Conservation (phyloP, 129 eudicot genomes). For the Artemisia argyi region DNA sequence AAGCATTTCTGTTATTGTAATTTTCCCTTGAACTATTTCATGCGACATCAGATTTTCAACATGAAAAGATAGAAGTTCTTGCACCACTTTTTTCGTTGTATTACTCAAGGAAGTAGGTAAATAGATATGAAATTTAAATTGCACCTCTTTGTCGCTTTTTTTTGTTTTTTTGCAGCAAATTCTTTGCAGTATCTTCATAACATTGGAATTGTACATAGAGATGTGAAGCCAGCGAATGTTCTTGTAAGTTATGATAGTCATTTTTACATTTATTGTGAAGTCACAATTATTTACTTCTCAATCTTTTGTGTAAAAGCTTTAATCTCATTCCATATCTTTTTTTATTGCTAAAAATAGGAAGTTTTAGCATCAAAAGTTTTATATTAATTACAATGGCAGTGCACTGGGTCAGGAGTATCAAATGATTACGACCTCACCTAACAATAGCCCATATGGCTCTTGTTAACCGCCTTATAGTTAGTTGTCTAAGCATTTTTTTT, state of each 20-base stretch:
- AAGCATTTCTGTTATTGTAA: no score
- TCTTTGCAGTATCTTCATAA: slow-evolving; percentile 87
- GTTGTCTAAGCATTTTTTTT: background rate
- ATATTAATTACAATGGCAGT: no score
- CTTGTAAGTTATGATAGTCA: slow-evolving; percentile 56
- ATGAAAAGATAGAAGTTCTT: no score
- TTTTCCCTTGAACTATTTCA: no score
- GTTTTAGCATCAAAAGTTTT: no score
- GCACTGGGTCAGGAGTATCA: no score
- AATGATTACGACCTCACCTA: no score
- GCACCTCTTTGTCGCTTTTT: background rate
- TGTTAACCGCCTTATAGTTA: no score
- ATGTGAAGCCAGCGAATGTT: slow-evolving; percentile 96
- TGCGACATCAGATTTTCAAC: no score
- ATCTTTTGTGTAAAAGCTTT: background rate
- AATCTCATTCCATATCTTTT: background rate
- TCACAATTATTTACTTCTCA: background rate
- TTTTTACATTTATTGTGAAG: background rate
- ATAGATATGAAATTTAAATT: background rate
- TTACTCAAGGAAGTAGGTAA: background rate
- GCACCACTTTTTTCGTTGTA: no score
- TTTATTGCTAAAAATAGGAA: background rate
- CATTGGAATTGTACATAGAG: slow-evolving; percentile 92
- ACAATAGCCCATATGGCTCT: no score
- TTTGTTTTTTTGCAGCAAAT: slow-evolving; percentile 66